Conservation (phyloP, 2,329 filamentous ascomycete species). For the Penicillium sp. region DNA sequence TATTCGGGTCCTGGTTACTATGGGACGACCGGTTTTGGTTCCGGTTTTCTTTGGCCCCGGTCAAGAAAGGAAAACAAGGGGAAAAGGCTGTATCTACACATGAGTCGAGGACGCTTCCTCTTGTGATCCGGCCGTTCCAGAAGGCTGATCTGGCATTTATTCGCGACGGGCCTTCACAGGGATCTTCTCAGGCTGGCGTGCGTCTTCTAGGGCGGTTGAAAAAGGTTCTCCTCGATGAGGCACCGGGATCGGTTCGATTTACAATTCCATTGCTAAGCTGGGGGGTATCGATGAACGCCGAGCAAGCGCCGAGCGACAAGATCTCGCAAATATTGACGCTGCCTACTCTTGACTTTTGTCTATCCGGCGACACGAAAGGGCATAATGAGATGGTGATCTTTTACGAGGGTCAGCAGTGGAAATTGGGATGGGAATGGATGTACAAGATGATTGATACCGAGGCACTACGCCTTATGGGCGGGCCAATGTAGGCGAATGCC, state of each 20-base stretch:
- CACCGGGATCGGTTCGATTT: constrained; percentile 36
- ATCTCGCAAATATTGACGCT: constrained; percentile 21
- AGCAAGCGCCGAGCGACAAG: not conserved
- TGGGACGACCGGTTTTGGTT: constrained; percentile 57
- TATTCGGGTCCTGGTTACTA: constrained; percentile 34
- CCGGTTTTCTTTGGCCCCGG: constrained; percentile 34
- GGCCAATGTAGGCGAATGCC: constrained; percentile 19
- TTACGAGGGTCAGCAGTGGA: constrained; percentile 13
- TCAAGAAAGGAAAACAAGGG: not conserved
- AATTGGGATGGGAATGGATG: constrained; percentile 36
- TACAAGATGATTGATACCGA: constrained; percentile 38
- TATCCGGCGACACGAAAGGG: constrained; percentile 11
- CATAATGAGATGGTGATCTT: constrained; percentile 7
- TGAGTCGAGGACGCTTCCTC: constrained; percentile 2
- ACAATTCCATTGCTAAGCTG: constrained; percentile 39
- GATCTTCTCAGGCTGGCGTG: not conserved
- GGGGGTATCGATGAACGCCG: constrained; percentile 2
- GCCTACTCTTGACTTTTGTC: constrained; percentile 24
- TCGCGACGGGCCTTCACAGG: constrained; percentile 9
- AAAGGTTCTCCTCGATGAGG: constrained; percentile 23
- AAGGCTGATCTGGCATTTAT: constrained; percentile 26
- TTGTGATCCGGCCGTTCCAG: constrained; percentile 41
- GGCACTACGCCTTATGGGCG: constrained; percentile 29
- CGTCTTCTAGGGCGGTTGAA: constrained; percentile 3
- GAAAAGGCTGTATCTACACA: not conserved